Percentiles rank a stretch among this genome's conserved stretches.
phyloP scores from a whole-genome alignment of 179 eudicot species.

The Vitellaria paradoxa region DNA sequence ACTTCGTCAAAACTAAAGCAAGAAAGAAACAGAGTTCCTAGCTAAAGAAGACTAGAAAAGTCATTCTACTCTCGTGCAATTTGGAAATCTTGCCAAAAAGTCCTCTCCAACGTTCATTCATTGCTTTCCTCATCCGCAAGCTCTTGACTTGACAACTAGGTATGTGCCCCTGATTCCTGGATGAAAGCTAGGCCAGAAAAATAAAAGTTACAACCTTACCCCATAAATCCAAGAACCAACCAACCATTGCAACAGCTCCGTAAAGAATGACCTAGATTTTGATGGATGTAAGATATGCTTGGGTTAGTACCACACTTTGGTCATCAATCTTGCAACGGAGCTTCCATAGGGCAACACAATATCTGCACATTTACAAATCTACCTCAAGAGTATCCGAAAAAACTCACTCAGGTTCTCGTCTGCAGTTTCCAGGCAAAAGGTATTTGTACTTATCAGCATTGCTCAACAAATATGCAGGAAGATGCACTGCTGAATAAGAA shows the following conservation, averaged over 20 bases:
- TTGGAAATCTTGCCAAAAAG: background rate
- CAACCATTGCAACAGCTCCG: background rate
- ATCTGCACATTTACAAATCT: background rate
- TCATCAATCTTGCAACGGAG: conserved; percentile 1
- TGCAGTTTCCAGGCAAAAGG: conserved; percentile 47
- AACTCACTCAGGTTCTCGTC: conserved; percentile 32
- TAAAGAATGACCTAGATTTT: conserved; percentile 1
- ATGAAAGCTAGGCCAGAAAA: too few species aligned
- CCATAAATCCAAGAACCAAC: conserved; percentile 6
- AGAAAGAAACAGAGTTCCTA: background rate
- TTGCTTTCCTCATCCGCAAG: background rate
- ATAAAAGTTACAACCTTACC: background rate
- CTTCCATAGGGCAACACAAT: background rate
- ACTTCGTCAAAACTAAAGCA: background rate
- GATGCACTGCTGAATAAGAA: conserved; percentile 44
- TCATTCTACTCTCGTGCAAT: background rate
- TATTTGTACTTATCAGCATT: conserved; percentile 36
- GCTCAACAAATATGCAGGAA: conserved; percentile 33
- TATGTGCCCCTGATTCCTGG: background rate
- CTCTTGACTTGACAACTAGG: background rate
- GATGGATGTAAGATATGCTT: background rate
- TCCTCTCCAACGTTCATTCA: background rate
- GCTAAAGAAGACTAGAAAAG: background rate
- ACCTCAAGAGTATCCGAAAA: background rate
- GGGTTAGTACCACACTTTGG: background rate